Percentiles rank a stretch among this genome's conserved stretches.
Evolutionary conservation across 495 filamentous ascomycete species (phyloP).

Genomic region (Pseudevernia furfuracea): DNA sequence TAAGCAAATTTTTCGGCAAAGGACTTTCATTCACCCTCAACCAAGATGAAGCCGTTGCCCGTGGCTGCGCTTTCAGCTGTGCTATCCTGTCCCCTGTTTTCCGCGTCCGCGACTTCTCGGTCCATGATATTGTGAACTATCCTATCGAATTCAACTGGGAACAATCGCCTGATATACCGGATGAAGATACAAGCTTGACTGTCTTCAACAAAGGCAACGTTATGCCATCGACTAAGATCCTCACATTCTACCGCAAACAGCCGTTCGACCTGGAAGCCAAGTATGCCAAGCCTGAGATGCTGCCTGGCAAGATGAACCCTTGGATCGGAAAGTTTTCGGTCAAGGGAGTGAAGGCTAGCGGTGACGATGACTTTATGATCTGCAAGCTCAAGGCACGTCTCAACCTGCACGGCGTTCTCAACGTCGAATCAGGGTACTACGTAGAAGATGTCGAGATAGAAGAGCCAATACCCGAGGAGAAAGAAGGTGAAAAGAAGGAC

Average conservation of each 20-base stretch:
- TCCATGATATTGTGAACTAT: conserved; percentile 96
- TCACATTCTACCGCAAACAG: conserved; percentile 98
- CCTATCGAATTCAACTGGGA: conserved; percentile 99
- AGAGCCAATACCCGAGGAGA: conserved; percentile 65
- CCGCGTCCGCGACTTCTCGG: conserved; percentile 94
- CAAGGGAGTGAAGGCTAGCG: conserved; percentile 78
- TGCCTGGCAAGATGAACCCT: conserved; percentile 87
- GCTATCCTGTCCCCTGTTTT: conserved; percentile 97
- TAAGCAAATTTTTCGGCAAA: conserved; percentile 88
- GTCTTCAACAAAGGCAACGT: conserved; percentile 98
- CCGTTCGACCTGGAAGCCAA: conserved; percentile 92
- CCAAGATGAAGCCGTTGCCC: conserved; percentile 94
- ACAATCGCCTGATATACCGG: conserved; percentile 95
- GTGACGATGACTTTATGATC: conserved; percentile 93
- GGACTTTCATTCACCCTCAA: conserved; percentile 91
- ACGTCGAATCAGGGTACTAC: conserved; percentile 94
- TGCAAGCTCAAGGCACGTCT: conserved; percentile 99
- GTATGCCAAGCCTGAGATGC: conserved; percentile 75
- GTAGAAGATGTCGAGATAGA: conserved; percentile 98
- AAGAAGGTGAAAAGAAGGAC: conserved; percentile 41
- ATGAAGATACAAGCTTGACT: conserved; percentile 94
- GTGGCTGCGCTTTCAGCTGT: conserved; percentile 95
- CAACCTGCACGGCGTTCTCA: conserved; percentile 93
- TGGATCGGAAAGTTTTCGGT: conserved; percentile 97
- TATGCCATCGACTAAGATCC: conserved; percentile 97